These are phyloP conservation scores for Solanum arcanum DNA, from an alignment of 257 asterid genomes.

Conservation along the genomic window DNA sequence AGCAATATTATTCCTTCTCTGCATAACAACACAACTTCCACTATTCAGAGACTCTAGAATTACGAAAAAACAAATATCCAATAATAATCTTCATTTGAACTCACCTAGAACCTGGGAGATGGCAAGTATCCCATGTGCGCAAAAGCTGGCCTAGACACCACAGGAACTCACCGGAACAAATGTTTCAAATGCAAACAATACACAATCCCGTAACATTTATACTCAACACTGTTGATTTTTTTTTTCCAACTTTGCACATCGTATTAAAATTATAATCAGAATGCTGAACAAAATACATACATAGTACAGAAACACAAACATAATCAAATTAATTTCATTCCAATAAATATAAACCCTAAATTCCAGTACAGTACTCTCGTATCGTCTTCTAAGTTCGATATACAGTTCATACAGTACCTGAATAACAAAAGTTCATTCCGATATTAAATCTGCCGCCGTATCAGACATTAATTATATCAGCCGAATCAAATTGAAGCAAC, in stretches of 20 bases:
- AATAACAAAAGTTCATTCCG: background rate
- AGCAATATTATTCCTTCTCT: background rate
- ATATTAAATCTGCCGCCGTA: background rate
- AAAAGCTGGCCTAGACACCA: background rate
- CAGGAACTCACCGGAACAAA: background rate
- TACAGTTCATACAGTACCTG: background rate
- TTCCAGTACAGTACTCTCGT: background rate
- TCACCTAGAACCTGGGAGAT: background rate
- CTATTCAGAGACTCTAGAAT: background rate
- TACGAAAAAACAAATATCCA: background rate
- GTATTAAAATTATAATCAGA: background rate
- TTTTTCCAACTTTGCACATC: background rate
- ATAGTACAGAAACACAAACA: background rate
- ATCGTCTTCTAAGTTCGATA: background rate
- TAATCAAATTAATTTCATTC: background rate
- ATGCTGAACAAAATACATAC: background rate
- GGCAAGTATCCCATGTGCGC: background rate
- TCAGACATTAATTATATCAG: background rate
- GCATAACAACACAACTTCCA: background rate
- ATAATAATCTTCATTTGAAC: background rate
- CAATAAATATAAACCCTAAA: background rate
- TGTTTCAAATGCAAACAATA: background rate
- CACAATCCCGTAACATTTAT: background rate
- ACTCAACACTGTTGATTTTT: background rate
- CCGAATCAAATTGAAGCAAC: background rate